Evolutionary conservation across 2,329 filamentous ascomycete species (phyloP), one percentile per base, ranked within the genome.

Genomic region (Cladobotryum mycophilum): DNA sequence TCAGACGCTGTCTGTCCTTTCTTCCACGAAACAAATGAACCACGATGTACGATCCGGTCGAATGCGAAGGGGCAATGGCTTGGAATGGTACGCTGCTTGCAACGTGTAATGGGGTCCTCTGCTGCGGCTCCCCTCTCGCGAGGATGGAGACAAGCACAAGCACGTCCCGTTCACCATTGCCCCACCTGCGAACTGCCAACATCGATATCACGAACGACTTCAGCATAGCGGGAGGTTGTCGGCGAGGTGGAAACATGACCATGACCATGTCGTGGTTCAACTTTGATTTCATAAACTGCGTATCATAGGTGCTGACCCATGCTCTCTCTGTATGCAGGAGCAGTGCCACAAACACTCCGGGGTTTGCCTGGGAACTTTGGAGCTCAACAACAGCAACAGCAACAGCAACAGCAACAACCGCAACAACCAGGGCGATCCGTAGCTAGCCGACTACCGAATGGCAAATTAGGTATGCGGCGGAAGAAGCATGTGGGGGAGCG

Each of bases 341-440:
- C 78, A 62, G 76, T 80, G 71, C 81, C 80, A 60, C 82, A 82
- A 69, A 73, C 79, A 61, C 66, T 85, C 60, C 78, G 81, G 60
- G 79, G 80, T 60, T 76, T 85, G 69, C 81, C 81, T 48, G 75
- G 74, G 60, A 78, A 76, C 56, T 85, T 83, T 64, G 75, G 74
- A 57, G 72, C 72, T 59, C 80, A 81, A 60, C 80, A 80, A 66
- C 79, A 80, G 66, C 74, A 74, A 52, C 25, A 30, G 25, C 25
- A 30, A 11, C 25, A 80, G 66, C 74, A 74, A 52, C 80, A 74
- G 52, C 80, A 80, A 66, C 79, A 80, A 66, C 74, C 74, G 52
- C 81, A 82, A 56, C 70, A 70, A 55, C 62, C 57, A 57, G 77
- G 71, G 49, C 75, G 82, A 63, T 70, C 72, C 56, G 76, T 76